A percentile compares a stretch with the other conserved stretches of the same genome.
Evolutionary conservation across 257 asterid species (phyloP).

Genomic region (Lycium ferocissimum): DNA sequence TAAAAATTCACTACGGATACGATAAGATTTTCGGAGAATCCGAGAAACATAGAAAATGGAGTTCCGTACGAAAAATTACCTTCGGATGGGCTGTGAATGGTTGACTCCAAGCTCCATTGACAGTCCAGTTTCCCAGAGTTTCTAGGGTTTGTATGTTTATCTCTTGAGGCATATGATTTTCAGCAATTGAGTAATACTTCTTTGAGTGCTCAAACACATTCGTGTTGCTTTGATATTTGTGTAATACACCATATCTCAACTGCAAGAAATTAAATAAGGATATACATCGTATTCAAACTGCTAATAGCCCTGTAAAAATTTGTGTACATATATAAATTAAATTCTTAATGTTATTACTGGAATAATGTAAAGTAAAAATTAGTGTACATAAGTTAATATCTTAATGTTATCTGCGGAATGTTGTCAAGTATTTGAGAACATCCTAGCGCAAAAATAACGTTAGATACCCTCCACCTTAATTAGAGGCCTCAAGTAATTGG

Average conservation of each 20-base stretch:
- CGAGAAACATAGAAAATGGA: not conserved
- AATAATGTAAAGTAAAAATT: no score
- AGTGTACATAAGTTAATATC: no score
- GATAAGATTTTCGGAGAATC: not conserved
- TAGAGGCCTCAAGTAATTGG: not conserved
- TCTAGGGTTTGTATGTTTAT: conserved; percentile 52
- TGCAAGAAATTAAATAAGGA: conserved; percentile 23
- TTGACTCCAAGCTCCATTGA: conserved; percentile 60
- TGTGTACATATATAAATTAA: no score
- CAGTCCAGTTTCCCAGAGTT: conserved; percentile 59
- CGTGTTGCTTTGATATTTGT: conserved; percentile 36
- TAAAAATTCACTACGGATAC: not conserved
- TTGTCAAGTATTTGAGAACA: no score
- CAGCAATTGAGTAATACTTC: conserved; percentile 58
- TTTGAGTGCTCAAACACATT: conserved; percentile 70
- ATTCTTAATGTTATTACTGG: no score
- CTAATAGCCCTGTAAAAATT: no score
- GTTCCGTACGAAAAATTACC: conserved; percentile 40
- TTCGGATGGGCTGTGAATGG: conserved; percentile 76
- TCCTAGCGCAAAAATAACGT: no score
- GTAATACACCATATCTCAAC: conserved; percentile 46
- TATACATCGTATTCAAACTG: not conserved
- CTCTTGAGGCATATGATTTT: conserved; percentile 69
- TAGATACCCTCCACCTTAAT: not conserved
- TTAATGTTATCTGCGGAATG: no score